Percentiles rank a stretch among this genome's conserved stretches.
Evolutionary conservation across 331 rosid species (phyloP).

Genomic region (Telfairia occidentalis): DNA sequence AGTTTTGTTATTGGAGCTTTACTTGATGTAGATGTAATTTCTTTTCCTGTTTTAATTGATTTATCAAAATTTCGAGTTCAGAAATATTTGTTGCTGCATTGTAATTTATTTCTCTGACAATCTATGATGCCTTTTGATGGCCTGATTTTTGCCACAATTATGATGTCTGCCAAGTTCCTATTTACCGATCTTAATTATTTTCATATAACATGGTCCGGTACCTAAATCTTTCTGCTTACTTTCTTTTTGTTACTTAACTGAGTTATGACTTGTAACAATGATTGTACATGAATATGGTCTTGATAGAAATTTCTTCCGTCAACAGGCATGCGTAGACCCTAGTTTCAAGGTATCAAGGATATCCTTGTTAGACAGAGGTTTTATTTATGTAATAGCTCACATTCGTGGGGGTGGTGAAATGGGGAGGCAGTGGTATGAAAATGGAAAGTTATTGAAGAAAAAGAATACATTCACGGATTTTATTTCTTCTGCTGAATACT

Average conservation of each 20-base stretch:
- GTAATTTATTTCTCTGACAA: not conserved
- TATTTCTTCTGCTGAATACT: conserved; percentile 76
- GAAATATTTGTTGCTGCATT: not conserved
- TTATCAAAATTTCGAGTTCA: conserved; percentile 3
- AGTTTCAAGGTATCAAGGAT: conserved; percentile 64
- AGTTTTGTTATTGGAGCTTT: not conserved
- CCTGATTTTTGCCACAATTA: not conserved
- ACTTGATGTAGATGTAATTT: not conserved
- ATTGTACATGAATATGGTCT: not conserved
- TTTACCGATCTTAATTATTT: not conserved
- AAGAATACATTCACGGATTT: conserved; percentile 80
- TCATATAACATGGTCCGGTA: not conserved
- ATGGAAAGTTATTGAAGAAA: conserved; percentile 80
- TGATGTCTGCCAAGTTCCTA: not conserved
- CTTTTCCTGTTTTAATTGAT: not conserved
- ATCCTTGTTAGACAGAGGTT: conserved; percentile 78
- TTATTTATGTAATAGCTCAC: conserved; percentile 80
- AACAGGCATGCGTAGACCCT: conserved; percentile 66
- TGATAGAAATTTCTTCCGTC: conserved; percentile 12
- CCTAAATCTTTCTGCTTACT: not conserved
- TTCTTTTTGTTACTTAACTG: not conserved
- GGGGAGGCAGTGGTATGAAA: conserved; percentile 97
- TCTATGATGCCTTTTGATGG: not conserved
- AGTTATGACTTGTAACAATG: not conserved
- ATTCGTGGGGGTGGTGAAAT: conserved; percentile 94